Conservation (phyloP, 1,139 yeast genomes). For the Zygosaccharomyces pseudobailii region DNA sequence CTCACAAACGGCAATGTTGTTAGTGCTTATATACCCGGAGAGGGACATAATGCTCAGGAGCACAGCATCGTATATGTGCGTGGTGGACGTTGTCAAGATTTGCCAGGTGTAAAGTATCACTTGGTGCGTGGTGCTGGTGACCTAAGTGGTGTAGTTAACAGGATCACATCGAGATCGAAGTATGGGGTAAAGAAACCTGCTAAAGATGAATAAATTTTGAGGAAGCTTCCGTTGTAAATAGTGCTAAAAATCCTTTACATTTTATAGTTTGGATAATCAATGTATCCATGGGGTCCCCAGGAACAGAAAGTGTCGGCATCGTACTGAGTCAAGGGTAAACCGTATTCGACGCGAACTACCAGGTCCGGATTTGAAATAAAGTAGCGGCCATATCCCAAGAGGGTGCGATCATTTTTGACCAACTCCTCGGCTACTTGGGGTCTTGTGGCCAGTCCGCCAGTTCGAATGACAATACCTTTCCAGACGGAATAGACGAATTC, state of each 20-base stretch:
- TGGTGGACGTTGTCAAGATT: conserved; percentile 97
- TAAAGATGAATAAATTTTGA: conserved; percentile 32
- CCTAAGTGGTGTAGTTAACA: conserved; percentile 90
- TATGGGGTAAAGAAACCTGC: conserved; percentile 91
- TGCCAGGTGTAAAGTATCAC: conserved; percentile 97
- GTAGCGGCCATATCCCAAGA: conserved; percentile 45
- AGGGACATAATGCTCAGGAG: conserved; percentile 97
- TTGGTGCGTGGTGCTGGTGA: conserved; percentile 92
- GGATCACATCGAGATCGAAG: conserved; percentile 83
- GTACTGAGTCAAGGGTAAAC: conserved; percentile 40
- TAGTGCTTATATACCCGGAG: conserved; percentile 95
- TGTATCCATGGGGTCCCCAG: conserved; percentile 30
- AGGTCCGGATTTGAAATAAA: conserved; percentile 53
- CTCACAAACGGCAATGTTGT: conserved; percentile 84
- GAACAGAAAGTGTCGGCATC: conserved; percentile 39
- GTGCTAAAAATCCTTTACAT: conserved; percentile 25
- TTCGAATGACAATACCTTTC: conserved; percentile 45
- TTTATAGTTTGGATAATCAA: conserved; percentile 33
- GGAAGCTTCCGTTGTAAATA: background rate
- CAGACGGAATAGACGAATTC: conserved; percentile 43
- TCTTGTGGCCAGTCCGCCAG: conserved; percentile 42
- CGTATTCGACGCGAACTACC: conserved; percentile 42
- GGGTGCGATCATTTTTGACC: conserved; percentile 37
- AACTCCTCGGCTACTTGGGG: conserved; percentile 26
- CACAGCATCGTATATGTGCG: conserved; percentile 93